Percentiles rank a stretch among this genome's conserved stretches.
These are phyloP conservation scores for Dendrobium officinale DNA, from an alignment of 106 monocot genomes.

Conservation along the genomic window DNA sequence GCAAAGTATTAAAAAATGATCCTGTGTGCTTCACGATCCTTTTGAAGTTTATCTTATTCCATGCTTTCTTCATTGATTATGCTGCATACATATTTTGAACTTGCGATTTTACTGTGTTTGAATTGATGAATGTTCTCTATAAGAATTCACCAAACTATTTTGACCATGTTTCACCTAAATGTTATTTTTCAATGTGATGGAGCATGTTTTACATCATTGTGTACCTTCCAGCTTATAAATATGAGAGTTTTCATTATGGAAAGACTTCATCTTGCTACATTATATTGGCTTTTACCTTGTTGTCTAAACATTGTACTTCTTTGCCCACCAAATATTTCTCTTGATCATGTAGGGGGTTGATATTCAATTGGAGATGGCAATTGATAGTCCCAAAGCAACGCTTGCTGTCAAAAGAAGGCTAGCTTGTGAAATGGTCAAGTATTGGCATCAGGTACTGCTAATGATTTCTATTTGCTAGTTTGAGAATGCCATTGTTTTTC, in stretches of 20 bases:
- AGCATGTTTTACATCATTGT: not conserved
- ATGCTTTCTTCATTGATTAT: not conserved
- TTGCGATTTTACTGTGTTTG: not conserved
- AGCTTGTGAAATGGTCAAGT: conserved; percentile 90
- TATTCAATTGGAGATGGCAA: conserved; percentile 85
- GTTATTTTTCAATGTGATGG: not conserved
- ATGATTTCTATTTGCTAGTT: not conserved
- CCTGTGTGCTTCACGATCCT: not conserved
- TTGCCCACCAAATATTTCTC: not conserved
- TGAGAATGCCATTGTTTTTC: not conserved
- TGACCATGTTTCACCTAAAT: not conserved
- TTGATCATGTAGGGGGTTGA: conserved; percentile 50
- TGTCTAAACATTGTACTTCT: not conserved
- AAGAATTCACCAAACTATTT: not conserved
- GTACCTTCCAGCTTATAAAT: not conserved
- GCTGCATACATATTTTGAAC: too few species aligned
- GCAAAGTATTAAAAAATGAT: not conserved
- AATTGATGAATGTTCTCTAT: not conserved
- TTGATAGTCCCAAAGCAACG: conserved; percentile 83
- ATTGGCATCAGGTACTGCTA: conserved; percentile 68
- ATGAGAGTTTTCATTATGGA: not conserved
- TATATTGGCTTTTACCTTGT: not conserved
- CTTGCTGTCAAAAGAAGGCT: conserved; percentile 78
- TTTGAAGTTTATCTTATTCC: not conserved
- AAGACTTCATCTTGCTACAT: not conserved